Evolutionary conservation across 2,329 filamentous ascomycete species (phyloP), one percentile per base, ranked within the genome.

Genomic region (Penicillium capsulatum): DNA sequence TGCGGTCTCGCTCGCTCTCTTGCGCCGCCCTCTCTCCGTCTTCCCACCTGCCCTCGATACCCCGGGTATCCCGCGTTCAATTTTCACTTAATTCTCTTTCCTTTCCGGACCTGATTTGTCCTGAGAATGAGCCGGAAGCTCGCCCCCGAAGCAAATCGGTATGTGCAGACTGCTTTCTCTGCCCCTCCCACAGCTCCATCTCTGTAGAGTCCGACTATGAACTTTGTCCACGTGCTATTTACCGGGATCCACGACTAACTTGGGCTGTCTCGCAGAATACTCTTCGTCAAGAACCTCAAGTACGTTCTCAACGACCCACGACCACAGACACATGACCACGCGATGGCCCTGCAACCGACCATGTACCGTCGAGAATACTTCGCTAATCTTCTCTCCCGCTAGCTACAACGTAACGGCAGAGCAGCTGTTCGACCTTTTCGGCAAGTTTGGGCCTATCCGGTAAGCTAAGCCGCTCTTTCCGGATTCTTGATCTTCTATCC

Each of bases 201-300:
- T 22, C 26, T 22, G 5, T 22, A n/a, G n/a, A n/a, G n/a, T n/a
- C n/a, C 19, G 19, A 22, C 9, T 9, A 5, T 22, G 19, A 28
- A 28, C 26, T 6, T 28, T 11, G 10, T 6, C 26, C 13, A 28
- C n/a, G 9, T 28, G 5, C 26, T 4, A 14, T 28, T 11, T 28
- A 28, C 26, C 29, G n/a, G 30, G 34, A 29, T 20, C 17, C 19
- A 31, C 28, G 28, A 29, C 44, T 50, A 46, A 48, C 26, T 11
- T 4, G 14, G 26, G 30, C 27, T 14, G 34, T 31, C 19, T 13
- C 8, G 13, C 17, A 95, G 91, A 83, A 91, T 92, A 84, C 86
- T 98, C 76, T 97, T 97, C 81, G 91, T 97, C 64, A 97, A 97
- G 87, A 97, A 98, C 81, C 81, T 97, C 76, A 94, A 86, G 88